A percentile compares a stretch with the other conserved stretches of the same genome.
Evolutionary conservation across 768 basidiomycete genomes (phyloP).

Genomic region (Podaxis sp.): DNA sequence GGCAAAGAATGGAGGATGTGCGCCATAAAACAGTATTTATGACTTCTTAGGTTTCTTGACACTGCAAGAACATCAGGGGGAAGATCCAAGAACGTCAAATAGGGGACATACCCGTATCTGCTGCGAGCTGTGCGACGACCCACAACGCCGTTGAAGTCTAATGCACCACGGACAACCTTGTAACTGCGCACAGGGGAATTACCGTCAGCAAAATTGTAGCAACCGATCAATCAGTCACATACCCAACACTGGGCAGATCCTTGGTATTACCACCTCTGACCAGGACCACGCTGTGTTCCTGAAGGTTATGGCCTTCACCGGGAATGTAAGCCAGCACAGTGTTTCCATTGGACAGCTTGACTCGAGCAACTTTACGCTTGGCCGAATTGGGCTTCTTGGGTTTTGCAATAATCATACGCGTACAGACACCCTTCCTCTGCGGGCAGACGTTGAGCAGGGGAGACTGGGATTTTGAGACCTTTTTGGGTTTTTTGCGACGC

Average conservation of each 20-base stretch:
- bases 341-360: conserved; percentile 89
- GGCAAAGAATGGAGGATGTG: conserved; percentile 11
- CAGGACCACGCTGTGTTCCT: conserved; percentile 95
- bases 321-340: conserved; percentile 92
- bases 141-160: conserved; percentile 90
- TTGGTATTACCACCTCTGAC: conserved; percentile 95
- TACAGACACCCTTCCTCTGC: conserved; percentile 91
- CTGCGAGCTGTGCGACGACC: conserved; percentile 80
- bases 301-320: conserved; percentile 96
- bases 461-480: conserved; percentile 57
- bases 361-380: conserved; percentile 93
- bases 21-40: conserved; percentile 21
- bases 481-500: conserved; percentile 62
- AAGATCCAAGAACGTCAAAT: conserved; percentile 15
- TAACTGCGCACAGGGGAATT: conserved; percentile 54
- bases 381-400: conserved; percentile 99
- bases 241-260: conserved; percentile 98
- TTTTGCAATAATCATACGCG: conserved; percentile 73
- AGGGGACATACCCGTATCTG: conserved; percentile 77
- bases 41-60: conserved; percentile 89
- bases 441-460: conserved; percentile 80
- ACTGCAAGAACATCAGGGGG: conserved; percentile 24
- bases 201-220: not conserved
- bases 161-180: conserved; percentile 89
- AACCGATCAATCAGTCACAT: conserved; percentile 19